These are phyloP conservation scores for Boehmeria nivea DNA, from an alignment of 306 rosid genomes.

Conservation along the genomic window DNA sequence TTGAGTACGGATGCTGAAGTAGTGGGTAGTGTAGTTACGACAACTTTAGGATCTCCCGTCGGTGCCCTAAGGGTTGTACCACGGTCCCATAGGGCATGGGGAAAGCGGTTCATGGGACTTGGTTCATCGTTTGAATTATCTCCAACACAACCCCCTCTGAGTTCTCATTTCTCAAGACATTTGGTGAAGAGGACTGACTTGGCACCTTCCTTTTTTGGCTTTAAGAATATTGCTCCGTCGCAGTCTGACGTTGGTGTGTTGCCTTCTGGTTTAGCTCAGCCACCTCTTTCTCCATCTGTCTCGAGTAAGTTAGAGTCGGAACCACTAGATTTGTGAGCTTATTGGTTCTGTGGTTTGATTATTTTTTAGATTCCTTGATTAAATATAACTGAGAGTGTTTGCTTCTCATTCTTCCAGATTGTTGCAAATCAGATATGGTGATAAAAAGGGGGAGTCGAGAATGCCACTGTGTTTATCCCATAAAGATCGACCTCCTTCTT, in stretches of 20 bases:
- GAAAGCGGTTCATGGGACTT: constrained; percentile 32
- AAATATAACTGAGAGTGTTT: not conserved
- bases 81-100: constrained; percentile 18
- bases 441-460: constrained; percentile 52
- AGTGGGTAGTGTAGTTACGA: constrained; percentile 9
- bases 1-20: constrained; percentile 30
- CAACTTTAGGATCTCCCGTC: constrained; percentile 26
- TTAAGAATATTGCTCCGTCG: constrained; percentile 48
- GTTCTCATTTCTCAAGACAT: constrained; percentile 52
- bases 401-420: constrained; percentile 51
- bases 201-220: constrained; percentile 48
- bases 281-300: constrained; percentile 57
- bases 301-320: constrained; percentile 45
- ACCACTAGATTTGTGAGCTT: not conserved
- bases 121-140: constrained; percentile 30
- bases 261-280: constrained; percentile 65
- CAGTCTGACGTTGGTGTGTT: constrained; percentile 44
- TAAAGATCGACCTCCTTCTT: constrained; percentile 86
- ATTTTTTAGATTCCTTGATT: not conserved
- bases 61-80: constrained; percentile 28
- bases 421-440: constrained; percentile 76
- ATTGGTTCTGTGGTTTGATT: not conserved
- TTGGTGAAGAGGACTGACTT: constrained; percentile 49
- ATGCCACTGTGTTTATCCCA: constrained; percentile 88
- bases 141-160: constrained; percentile 48